Conservation (phyloP, 345 rosid species). For the Anacardium occidentale region DNA sequence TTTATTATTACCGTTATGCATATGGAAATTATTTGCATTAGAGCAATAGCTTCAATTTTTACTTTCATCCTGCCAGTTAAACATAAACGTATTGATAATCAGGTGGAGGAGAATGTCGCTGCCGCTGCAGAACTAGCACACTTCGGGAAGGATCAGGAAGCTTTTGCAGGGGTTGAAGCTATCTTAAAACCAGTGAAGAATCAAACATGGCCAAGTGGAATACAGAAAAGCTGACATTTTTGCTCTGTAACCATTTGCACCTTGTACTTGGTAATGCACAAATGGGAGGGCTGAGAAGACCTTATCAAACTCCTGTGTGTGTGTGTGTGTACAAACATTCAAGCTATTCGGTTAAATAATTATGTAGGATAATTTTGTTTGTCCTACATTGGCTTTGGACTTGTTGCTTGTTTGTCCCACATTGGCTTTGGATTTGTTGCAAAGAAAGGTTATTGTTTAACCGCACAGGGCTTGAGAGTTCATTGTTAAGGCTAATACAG, state of each 20-base stretch:
- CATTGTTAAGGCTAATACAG: background rate
- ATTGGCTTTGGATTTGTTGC: no score
- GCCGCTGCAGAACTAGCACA: conserved; percentile 57
- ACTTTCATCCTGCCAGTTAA: background rate
- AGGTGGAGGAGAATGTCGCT: conserved; percentile 75
- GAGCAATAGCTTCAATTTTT: background rate
- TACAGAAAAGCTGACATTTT: conserved; percentile 29
- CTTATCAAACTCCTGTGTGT: no score
- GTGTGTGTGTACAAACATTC: no score
- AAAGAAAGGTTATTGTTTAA: background rate
- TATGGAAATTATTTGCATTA: background rate
- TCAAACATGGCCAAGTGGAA: conserved; percentile 89
- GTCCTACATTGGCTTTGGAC: no score
- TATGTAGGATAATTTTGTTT: no score
- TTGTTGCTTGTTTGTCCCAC: no score
- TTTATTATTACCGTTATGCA: background rate
- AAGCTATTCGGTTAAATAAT: no score
- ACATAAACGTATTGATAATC: background rate
- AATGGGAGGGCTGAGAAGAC: background rate
- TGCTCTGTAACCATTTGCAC: background rate
- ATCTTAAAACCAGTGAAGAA: conserved; percentile 78
- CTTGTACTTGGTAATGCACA: background rate
- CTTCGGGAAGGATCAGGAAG: conserved; percentile 53
- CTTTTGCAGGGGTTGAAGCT: conserved; percentile 56
- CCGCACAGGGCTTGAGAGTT: background rate